Base-by-base conservation (phyloP, 305 asterid species). In the Rubia tinctorum region DNA sequence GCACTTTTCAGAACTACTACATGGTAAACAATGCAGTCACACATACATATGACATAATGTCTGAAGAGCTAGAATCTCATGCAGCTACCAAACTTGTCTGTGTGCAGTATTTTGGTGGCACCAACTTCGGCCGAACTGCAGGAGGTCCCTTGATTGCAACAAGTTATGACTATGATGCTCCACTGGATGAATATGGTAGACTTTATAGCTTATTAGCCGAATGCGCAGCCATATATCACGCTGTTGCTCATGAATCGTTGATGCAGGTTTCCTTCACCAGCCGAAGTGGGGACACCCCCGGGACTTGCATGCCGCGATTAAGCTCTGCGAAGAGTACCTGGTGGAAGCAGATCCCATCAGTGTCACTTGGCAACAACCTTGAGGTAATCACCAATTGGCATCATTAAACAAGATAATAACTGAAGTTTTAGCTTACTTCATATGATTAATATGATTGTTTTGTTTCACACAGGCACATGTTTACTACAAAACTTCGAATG, bases 221-320 rank as follows among this genome's bases (percentile, higher is more conserved):
- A 74, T 53, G 37, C 8, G 7, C 12, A 22, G 37, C 17, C 37
- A 9, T 59, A 23, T 59, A 23, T 59, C 23, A 5, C 37, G 15
- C 39, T 27, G 39, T 25, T 53, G 18, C n/a, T 18, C 56, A 60
- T 68, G 51, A 34, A 5, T 8, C 70, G 45, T 60, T 49, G 58
- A 66, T 83, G 84, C 86, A 91, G 96, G 95, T 75, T 86, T 86
- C 65, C 70, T 87, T 74, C 84, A 85, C 73, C 95, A 89, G 78
- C 96, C 93, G 12, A 91, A 91, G 73, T 91, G 96, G 96, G 93
- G 96, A 11, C 97, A 91, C 83, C 85, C 89, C 40, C 91, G 93
- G 22, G 86, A 87, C 81, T 87, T 91, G 73, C 97, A 91, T 68
- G 76, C 80, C 53, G 87, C 97, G 37, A 82, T 90, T 62, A 88